Evolutionary conservation across 495 filamentous ascomycete genomes (phyloP).

Genomic region (Hypoxylon fuscum): DNA sequence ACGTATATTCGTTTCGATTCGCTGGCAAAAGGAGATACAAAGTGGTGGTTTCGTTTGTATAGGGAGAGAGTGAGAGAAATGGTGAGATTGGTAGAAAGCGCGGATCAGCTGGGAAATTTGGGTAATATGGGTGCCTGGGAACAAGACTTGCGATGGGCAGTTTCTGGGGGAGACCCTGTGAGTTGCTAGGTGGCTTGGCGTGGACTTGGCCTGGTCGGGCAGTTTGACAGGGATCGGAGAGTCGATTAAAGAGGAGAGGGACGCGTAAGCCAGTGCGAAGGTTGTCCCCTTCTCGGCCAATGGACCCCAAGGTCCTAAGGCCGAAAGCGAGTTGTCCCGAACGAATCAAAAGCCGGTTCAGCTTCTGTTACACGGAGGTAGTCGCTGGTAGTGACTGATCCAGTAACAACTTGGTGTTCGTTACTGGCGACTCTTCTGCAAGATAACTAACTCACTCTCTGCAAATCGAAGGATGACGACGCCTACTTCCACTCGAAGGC

Average conservation of each 20-base stretch:
- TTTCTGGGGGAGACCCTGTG: conserved; percentile 20
- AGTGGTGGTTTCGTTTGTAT: conserved; percentile 15
- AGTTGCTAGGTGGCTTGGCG: conserved; percentile 40
- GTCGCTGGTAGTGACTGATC: background rate
- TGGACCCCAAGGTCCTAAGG: conserved; percentile 26
- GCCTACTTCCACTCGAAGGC: conserved; percentile 25
- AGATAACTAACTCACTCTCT: conserved; percentile 12
- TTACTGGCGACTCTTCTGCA: conserved; percentile 16
- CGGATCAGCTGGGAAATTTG: conserved; percentile 45
- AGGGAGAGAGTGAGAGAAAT: conserved; percentile 18
- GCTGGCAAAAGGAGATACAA: conserved; percentile 1
- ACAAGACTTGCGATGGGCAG: conserved; percentile 11
- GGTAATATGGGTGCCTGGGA: conserved; percentile 38
- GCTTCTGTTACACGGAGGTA: conserved; percentile 9
- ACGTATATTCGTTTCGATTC: conserved; percentile 14
- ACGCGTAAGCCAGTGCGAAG: conserved; percentile 52
- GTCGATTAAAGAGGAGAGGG: conserved; percentile 46
- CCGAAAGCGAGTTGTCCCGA: conserved; percentile 23
- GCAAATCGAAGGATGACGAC: conserved; percentile 32
- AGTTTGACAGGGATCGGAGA: conserved; percentile 40
- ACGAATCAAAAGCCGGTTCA: conserved; percentile 2
- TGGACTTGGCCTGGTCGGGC: conserved; percentile 43
- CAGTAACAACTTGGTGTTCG: background rate
- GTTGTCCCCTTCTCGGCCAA: conserved; percentile 35
- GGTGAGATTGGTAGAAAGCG: conserved; percentile 28